A percentile compares a stretch with the other conserved stretches of the same genome.
Evolutionary conservation across 345 rosid species (phyloP).

Genomic region (Rhodomyrtus tomentosa): DNA sequence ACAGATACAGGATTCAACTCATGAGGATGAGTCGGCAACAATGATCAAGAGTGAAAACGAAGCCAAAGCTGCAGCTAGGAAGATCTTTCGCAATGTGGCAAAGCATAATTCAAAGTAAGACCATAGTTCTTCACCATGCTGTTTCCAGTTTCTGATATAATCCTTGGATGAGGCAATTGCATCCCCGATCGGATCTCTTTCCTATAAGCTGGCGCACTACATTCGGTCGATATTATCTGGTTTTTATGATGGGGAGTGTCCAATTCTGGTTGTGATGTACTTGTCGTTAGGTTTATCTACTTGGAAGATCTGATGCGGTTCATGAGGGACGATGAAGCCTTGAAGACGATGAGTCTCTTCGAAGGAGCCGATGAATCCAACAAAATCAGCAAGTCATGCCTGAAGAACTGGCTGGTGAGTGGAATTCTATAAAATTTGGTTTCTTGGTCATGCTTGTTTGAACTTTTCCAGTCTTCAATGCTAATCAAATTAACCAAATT

Average conservation of each 20-base stretch:
- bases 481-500: background rate
- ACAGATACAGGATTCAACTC: constrained; percentile 40
- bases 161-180: background rate
- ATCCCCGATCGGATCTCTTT: background rate
- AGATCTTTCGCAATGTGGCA: constrained; percentile 67
- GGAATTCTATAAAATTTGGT: constrained; percentile 6
- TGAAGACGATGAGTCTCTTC: constrained; percentile 41
- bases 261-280: background rate
- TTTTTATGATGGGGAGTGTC: background rate
- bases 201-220: background rate
- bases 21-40: constrained; percentile 46
- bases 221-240: background rate
- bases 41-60: constrained; percentile 56
- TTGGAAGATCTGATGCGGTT: constrained; percentile 63
- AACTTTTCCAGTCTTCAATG: background rate
- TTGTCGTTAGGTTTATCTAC: constrained; percentile 45
- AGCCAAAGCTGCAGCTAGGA: constrained; percentile 83
- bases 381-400: constrained; percentile 51
- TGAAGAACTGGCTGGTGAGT: constrained; percentile 84
- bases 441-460: background rate
- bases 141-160: background rate
- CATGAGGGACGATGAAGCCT: constrained; percentile 55
- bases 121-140: background rate
- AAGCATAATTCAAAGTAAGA: constrained; percentile 54
- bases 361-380: constrained; percentile 47